A percentile compares a stretch with the other conserved stretches of the same genome.
Evolutionary conservation across 192 early-diverging fungal species (phyloP).

Genomic region (Backusella parvicylindrica): DNA sequence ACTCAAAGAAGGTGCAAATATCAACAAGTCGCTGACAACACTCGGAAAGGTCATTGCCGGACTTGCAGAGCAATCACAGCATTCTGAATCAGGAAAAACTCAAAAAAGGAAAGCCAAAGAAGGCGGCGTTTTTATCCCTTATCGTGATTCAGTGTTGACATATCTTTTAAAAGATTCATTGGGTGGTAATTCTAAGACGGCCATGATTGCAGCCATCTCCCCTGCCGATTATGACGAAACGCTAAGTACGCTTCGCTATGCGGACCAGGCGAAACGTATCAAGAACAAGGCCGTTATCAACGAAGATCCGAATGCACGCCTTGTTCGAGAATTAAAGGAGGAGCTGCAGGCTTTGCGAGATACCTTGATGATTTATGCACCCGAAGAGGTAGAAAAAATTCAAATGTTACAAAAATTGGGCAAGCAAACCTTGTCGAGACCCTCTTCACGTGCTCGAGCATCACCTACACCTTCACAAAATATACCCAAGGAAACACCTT

Average conservation of each 20-base stretch:
- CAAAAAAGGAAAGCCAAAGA: neutral
- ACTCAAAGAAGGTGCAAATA: slow-evolving; percentile 91
- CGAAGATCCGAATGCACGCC: slow-evolving; percentile 64
- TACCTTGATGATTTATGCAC: slow-evolving; percentile 45
- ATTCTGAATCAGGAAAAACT: slow-evolving; percentile 33
- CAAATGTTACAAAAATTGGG: slow-evolving; percentile 1
- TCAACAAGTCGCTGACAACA: slow-evolving; percentile 89
- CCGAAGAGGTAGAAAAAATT: slow-evolving; percentile 35
- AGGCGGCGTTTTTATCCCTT: slow-evolving; percentile 62
- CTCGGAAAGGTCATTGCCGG: slow-evolving; percentile 93
- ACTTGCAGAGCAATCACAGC: slow-evolving; percentile 63
- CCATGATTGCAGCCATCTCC: slow-evolving; percentile 68
- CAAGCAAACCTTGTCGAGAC: neutral
- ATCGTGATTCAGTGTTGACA: slow-evolving; percentile 82
- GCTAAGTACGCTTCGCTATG: slow-evolving; percentile 74
- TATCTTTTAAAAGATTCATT: slow-evolving; percentile 73
- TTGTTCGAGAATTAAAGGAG: slow-evolving; percentile 70
- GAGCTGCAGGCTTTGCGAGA: slow-evolving; percentile 62
- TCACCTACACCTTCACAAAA: slow-evolving; percentile 3
- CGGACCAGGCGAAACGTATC: slow-evolving; percentile 78
- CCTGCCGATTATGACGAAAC: slow-evolving; percentile 65
- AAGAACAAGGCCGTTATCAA: slow-evolving; percentile 79
- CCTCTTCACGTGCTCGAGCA: neutral
- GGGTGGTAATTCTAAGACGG: slow-evolving; percentile 69
- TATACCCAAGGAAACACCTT: slow-evolving; percentile 14